Evolutionary conservation across 495 filamentous ascomycete genomes (phyloP), one percentile per base, ranked within the genome.

Genomic region (Talaromyces adpressus): DNA sequence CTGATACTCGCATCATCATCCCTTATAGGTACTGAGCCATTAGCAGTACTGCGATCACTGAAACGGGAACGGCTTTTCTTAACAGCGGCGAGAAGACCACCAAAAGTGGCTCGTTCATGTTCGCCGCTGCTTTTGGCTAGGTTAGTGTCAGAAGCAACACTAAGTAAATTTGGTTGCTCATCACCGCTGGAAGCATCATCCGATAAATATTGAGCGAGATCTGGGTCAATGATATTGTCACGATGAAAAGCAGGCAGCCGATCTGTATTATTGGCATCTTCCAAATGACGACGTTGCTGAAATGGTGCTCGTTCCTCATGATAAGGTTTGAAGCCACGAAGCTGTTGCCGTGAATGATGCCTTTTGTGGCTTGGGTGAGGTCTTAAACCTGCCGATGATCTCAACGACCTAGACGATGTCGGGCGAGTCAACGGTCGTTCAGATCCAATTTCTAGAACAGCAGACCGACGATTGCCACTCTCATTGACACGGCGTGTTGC

Each of bases 151-250:
- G 81, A 81, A 23, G 95, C 85, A 0, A 89, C 87, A 27, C 90
- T 84, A 69, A 94, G 86, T 18, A 98, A 88, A 72, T 87, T 93
- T 74, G 92, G 85, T 69, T 94, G 91, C 60, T 98, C 92, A 67
- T 96, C 93, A 18, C 88, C 94, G 69, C 90, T 97, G 2, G 91
- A 93, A 22, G 87, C 92, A 68, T 92, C 89, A 72, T 99, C 95
- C 18, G 94, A 98, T 79, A 98, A 88, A 75, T 93, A 98, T 29
- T 92, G 91, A 2, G 92, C 93, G 16, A 98, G 79, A 68, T 98
- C 95, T 3, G 95, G 93, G 69, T 99, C 95, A 70, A 98, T 98
- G 66, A 99, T 96, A 68, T 91, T 97, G 70, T 99, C 95, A 67
- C 91, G 91, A 69, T 98, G 95, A 68, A 98, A 98, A 29, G 93